Base-by-base conservation (phyloP, 108 stramenopile genomes). In the Cyclostephanos invisitatus region DNA sequence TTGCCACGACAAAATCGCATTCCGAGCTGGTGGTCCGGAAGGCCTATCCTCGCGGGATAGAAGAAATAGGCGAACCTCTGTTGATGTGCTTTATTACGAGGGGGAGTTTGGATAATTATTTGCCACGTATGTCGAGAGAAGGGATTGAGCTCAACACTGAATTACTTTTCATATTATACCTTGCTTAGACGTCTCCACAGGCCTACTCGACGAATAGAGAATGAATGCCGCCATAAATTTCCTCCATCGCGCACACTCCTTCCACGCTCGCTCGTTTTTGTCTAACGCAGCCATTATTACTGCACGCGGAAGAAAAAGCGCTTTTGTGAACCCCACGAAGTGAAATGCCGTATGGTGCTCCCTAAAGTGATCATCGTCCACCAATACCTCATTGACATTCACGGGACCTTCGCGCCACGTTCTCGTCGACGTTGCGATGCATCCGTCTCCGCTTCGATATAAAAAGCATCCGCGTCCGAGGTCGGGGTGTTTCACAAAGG, bases 221-320 rank as follows among this genome's bases (percentile, higher is more conserved):
- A 79, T 35, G 35, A 72, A 72, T 17, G 71, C 25, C 12, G 80
- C 76, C 18, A 27, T 12, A 22, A 78, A 71, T 61, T 78, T 74
- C 37, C 44, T 74, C 82, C 82, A 83, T 46, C 82, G 42, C n/a
- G 77, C 82, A 65, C 77, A 83, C 20, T 78, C 64, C 56, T 83
- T 83, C 82, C 82, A 83, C 28, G 77, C 82, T 1, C 50, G 28
- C 44, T 56, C 44, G 54, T 83, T 78, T 7, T 56, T 75, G 20
- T 62, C 73, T 46, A 83, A 77, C 3, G 44, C 42, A 4, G 47
- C 46, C 64, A 77, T 70, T 21, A 83, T 79, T 10, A 50, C 75
- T 9, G 51, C 22, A 25, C 74, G 49, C 7, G 82, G 82, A 20
- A 83, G 42, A 50, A 83, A 83, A 8, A 83, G 51, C 17, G 70